A percentile compares a stretch with the other conserved stretches of the same genome.
phyloP scores from a whole-genome alignment of 441 rosid genomes.

The Theobroma grandiflorum region DNA sequence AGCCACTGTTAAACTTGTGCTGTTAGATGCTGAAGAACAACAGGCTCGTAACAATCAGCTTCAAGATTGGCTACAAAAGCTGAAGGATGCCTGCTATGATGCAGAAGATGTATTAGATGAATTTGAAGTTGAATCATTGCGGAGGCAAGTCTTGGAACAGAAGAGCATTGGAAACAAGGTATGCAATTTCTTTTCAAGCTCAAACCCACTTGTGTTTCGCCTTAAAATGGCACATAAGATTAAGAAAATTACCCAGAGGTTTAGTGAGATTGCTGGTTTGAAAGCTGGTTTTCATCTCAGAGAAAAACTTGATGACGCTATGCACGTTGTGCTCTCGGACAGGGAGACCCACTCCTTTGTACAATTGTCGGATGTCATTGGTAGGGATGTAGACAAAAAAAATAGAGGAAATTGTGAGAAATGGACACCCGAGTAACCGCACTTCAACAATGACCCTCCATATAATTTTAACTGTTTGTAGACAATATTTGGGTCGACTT shows the following conservation, averaged over 20 bases:
- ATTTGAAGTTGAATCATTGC: not conserved
- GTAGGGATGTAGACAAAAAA: not conserved
- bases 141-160: not conserved
- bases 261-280: constrained; percentile 13
- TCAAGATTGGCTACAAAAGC: not conserved
- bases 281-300: not conserved
- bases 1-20: not conserved
- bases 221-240: constrained; percentile 6
- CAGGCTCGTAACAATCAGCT: not conserved
- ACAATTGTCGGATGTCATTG: not conserved
- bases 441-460: too few species aligned
- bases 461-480: too few species aligned
- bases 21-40: constrained; percentile 1
- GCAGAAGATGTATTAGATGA: not conserved
- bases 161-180: constrained; percentile 25
- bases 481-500: too few species aligned
- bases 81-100: constrained; percentile 6
- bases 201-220: constrained; percentile 7
- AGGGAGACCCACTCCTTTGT: not conserved
- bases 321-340: not conserved
- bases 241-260: constrained; percentile 4
- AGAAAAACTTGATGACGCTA: not conserved
- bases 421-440: too few species aligned
- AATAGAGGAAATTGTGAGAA: too few species aligned
- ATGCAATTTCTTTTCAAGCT: constrained; percentile 9